phyloP scores from a whole-genome alignment of 2,329 filamentous ascomycete species.

The Botrytis aclada region DNA sequence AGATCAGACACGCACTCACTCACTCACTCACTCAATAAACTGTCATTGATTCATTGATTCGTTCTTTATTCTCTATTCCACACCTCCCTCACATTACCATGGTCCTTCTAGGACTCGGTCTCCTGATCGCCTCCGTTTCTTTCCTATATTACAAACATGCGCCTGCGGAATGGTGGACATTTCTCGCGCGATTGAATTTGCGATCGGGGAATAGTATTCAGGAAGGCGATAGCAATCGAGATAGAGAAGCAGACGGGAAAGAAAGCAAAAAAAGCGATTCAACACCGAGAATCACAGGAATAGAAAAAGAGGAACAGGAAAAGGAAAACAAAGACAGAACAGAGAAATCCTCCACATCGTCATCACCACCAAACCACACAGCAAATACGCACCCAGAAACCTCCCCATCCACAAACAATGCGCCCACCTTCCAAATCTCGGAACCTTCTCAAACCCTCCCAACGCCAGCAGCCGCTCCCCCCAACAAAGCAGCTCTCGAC shows the following conservation, averaged over 20 bases:
- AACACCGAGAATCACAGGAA: constrained; percentile 18
- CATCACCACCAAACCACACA: not conserved
- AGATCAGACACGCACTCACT: not conserved
- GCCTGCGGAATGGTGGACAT: constrained; percentile 45
- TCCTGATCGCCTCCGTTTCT: constrained; percentile 59
- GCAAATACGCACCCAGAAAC: not conserved
- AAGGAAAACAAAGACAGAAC: not conserved
- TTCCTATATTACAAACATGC: constrained; percentile 55
- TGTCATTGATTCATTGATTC: not conserved
- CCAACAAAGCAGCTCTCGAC: constrained; percentile 32
- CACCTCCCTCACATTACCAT: not conserved
- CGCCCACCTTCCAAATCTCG: not conserved
- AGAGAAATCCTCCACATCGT: not conserved
- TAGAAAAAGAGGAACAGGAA: not conserved
- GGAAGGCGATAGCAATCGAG: not conserved
- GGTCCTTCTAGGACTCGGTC: constrained; percentile 52
- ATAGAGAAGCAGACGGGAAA: not conserved
- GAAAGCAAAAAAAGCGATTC: constrained; percentile 14
- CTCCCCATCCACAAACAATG: not conserved
- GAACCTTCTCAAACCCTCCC: not conserved
- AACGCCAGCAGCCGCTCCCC: not conserved
- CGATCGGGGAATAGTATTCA: constrained; percentile 17
- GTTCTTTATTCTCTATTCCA: not conserved
- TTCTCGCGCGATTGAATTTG: constrained; percentile 38
- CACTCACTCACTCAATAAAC: not conserved